Evolutionary conservation across 371 early-diverging fungal species (phyloP).

Genomic region (Syncephalastrum monosporum): DNA sequence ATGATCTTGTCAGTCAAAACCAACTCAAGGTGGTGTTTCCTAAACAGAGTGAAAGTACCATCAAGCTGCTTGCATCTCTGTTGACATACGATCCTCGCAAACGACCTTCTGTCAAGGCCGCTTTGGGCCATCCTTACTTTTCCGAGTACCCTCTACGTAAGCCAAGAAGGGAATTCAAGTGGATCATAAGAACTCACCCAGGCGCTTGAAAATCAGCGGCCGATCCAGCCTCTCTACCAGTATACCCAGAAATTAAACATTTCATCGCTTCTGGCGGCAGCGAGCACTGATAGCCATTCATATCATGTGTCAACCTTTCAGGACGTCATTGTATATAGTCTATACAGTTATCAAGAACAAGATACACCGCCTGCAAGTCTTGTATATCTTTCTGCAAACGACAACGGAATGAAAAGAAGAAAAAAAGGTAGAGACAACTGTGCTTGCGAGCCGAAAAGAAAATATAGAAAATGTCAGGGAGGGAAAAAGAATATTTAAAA

Average conservation of each 20-base stretch:
- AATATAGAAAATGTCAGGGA: slow-evolving; percentile 25
- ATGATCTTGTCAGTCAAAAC: slow-evolving; percentile 41
- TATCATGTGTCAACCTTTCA: no score
- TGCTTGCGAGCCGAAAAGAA: no score
- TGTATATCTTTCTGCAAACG: no score
- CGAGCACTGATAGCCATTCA: no score
- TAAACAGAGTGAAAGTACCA: slow-evolving; percentile 58
- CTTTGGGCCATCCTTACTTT: slow-evolving; percentile 79
- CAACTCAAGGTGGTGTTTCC: slow-evolving; percentile 61
- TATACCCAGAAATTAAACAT: slow-evolving; percentile 68
- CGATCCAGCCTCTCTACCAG: slow-evolving; percentile 61
- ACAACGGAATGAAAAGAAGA: no score
- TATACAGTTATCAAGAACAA: no score
- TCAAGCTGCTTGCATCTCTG: slow-evolving; percentile 73
- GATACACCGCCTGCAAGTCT: no score
- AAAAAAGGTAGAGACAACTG: no score
- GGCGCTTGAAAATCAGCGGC: slow-evolving; percentile 30
- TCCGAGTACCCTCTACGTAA: slow-evolving; percentile 60
- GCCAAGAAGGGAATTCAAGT: neutral
- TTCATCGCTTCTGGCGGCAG: neutral
- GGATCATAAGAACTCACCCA: neutral
- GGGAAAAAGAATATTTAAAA: slow-evolving; percentile 33
- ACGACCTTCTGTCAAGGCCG: slow-evolving; percentile 72
- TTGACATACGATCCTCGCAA: slow-evolving; percentile 79
- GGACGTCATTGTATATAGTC: no score